Evolutionary conservation across 2,329 filamentous ascomycete species (phyloP).

Genomic region (Dactylellina leptospora): DNA sequence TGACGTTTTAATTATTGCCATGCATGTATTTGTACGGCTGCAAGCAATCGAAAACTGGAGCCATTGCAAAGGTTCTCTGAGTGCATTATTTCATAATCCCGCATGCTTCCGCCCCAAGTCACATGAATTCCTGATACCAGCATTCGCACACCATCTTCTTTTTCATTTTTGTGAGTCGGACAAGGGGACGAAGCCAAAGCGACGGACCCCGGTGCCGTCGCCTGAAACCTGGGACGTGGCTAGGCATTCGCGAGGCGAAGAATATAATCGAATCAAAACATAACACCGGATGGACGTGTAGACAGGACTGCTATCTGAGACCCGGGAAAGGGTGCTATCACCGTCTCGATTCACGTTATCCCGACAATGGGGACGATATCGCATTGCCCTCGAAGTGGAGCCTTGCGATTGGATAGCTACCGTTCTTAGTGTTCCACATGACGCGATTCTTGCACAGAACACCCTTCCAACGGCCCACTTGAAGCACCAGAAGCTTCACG

Average conservation of each 20-base stretch:
- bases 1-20: neutral
- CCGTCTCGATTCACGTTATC: slow-evolving; percentile 38
- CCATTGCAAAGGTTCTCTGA: slow-evolving; percentile 21
- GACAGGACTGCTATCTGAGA: slow-evolving; percentile 28
- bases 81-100: slow-evolving; percentile 44
- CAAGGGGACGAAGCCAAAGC: slow-evolving; percentile 12
- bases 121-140: slow-evolving; percentile 38
- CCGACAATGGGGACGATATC: slow-evolving; percentile 47
- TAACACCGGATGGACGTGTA: too few relatives aligned
- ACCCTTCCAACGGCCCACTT: slow-evolving; percentile 18
- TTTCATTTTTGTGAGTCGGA: neutral
- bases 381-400: slow-evolving; percentile 33
- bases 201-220: slow-evolving; percentile 14
- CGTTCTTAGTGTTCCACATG: slow-evolving; percentile 46
- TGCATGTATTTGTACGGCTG: neutral
- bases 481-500: slow-evolving; percentile 20
- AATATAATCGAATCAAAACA: neutral
- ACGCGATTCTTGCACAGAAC: slow-evolving; percentile 46
- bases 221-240: slow-evolving; percentile 24
- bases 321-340: slow-evolving; percentile 19
- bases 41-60: slow-evolving; percentile 2
- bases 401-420: slow-evolving; percentile 11
- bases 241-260: slow-evolving; percentile 14
- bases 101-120: slow-evolving; percentile 49
- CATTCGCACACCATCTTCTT: slow-evolving; percentile 37